Percentiles rank a stretch among this genome's conserved stretches.
phyloP scores from a whole-genome alignment of 768 basidiomycete genomes.

The Tylopilus felleus region DNA sequence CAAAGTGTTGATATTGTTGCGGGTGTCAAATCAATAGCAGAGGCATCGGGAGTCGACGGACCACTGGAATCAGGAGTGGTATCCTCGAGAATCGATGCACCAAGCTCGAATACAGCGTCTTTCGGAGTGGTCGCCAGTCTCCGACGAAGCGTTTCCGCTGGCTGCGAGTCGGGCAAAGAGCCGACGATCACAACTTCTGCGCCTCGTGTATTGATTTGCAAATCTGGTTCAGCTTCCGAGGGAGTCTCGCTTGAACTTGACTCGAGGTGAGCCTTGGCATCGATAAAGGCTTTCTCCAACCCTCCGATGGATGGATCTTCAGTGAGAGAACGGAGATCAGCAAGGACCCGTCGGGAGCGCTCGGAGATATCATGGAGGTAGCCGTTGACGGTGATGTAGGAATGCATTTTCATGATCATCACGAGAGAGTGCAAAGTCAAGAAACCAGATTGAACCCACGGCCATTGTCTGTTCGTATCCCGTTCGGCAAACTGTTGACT shows the following conservation, averaged over 20 bases:
- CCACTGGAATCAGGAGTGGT: constrained; percentile 1
- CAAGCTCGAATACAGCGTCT: constrained; percentile 3
- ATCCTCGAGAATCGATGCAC: neutral
- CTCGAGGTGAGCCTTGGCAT: constrained; percentile 44
- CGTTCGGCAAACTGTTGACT: neutral
- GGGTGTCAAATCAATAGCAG: constrained; percentile 13
- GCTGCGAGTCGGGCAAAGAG: constrained; percentile 52
- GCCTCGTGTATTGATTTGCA: constrained; percentile 41
- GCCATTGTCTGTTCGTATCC: constrained; percentile 69
- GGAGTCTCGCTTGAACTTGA: constrained; percentile 19
- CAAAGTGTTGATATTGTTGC: constrained; percentile 43
- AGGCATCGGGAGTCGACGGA: constrained; percentile 1
- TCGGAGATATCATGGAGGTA: constrained; percentile 58
- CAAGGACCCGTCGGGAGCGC: constrained; percentile 43
- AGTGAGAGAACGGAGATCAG: constrained; percentile 46
- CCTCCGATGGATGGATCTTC: constrained; percentile 50
- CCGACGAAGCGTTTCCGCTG: constrained; percentile 52
- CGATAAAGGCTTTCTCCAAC: constrained; percentile 56
- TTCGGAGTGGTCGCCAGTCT: constrained; percentile 44
- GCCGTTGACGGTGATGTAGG: constrained; percentile 87
- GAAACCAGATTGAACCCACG: constrained; percentile 95
- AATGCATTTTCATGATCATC: constrained; percentile 96
- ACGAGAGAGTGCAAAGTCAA: constrained; percentile 83
- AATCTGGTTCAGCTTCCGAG: constrained; percentile 6
- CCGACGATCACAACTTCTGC: constrained; percentile 43